These are phyloP conservation scores for Emericellopsis cladophorae DNA, from an alignment of 2,329 filamentous ascomycete genomes.

Conservation along the genomic window DNA sequence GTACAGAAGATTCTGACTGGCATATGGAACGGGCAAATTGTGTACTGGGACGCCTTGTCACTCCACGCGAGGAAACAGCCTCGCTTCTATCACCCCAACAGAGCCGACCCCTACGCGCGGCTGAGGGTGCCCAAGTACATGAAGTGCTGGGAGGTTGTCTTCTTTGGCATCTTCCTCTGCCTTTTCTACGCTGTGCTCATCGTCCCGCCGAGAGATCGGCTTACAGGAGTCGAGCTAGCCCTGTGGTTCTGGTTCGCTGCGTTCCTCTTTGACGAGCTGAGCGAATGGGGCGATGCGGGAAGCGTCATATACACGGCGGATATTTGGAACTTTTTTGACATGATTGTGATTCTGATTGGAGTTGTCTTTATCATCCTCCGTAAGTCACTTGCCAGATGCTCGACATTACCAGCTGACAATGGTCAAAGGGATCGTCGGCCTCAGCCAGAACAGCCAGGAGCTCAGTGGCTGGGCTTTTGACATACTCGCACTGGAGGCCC, in stretches of 20 bases:
- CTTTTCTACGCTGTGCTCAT: conserved; percentile 83
- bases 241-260: conserved; percentile 80
- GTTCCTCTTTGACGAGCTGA: conserved; percentile 79
- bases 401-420: conserved; percentile 4
- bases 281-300: conserved; percentile 76
- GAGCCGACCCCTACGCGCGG: conserved; percentile 61
- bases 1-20: conserved; percentile 76
- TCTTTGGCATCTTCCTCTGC: conserved; percentile 63
- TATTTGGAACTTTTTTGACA: conserved; percentile 66
- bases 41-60: conserved; percentile 75
- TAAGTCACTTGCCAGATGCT: conserved; percentile 31
- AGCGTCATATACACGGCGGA: conserved; percentile 76
- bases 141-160: conserved; percentile 72
- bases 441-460: conserved; percentile 37
- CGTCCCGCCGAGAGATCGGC: conserved; percentile 50
- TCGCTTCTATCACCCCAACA: conserved; percentile 57
- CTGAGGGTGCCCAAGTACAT: conserved; percentile 71
- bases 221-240: conserved; percentile 57
- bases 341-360: conserved; percentile 63
- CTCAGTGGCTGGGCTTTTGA: conserved; percentile 78
- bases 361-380: conserved; percentile 58
- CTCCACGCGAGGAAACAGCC: conserved; percentile 63
- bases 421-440: conserved; percentile 16
- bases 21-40: conserved; percentile 77
- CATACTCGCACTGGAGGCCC: conserved; percentile 74